Conservation (phyloP, 345 rosid genomes). For the Acer saccharum region DNA sequence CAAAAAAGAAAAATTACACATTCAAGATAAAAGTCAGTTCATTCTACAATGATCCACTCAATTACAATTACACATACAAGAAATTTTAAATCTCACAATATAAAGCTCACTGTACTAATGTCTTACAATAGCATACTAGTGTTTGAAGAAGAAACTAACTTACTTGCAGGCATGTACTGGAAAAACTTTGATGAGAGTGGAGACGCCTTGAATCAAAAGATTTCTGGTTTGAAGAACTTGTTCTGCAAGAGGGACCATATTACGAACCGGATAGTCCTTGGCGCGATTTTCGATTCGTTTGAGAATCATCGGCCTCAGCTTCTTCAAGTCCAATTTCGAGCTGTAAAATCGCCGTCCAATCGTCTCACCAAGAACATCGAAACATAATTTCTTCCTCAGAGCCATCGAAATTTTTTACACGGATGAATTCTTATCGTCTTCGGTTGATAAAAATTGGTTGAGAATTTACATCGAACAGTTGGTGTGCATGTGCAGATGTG, state of each 20-base stretch:
- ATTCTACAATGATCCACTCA: background rate
- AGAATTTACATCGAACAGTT: slow-evolving; percentile 11
- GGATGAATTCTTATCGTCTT: background rate
- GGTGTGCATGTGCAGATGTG: background rate
- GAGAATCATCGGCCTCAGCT: slow-evolving; percentile 78
- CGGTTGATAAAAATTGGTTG: background rate
- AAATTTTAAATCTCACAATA: too few relatives aligned
- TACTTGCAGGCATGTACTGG: slow-evolving; percentile 82
- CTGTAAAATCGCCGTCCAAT: slow-evolving; percentile 45
- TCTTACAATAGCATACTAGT: background rate
- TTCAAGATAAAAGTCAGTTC: slow-evolving; percentile 3
- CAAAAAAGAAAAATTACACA: background rate
- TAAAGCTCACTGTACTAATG: background rate
- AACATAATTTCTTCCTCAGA: slow-evolving; percentile 31
- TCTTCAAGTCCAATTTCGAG: slow-evolving; percentile 54
- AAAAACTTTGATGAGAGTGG: slow-evolving; percentile 53
- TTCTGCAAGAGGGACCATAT: slow-evolving; percentile 66
- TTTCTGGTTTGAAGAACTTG: slow-evolving; percentile 63
- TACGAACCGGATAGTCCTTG: slow-evolving; percentile 60
- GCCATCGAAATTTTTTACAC: slow-evolving; percentile 14
- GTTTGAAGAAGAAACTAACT: slow-evolving; percentile 18
- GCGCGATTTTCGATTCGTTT: slow-evolving; percentile 70
- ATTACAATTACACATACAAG: too few relatives aligned
- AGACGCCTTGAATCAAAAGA: slow-evolving; percentile 55
- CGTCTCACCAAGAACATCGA: slow-evolving; percentile 19